These are phyloP conservation scores for Hemileccinum impolitum DNA, from an alignment of 768 basidiomycete genomes.

Conservation along the genomic window DNA sequence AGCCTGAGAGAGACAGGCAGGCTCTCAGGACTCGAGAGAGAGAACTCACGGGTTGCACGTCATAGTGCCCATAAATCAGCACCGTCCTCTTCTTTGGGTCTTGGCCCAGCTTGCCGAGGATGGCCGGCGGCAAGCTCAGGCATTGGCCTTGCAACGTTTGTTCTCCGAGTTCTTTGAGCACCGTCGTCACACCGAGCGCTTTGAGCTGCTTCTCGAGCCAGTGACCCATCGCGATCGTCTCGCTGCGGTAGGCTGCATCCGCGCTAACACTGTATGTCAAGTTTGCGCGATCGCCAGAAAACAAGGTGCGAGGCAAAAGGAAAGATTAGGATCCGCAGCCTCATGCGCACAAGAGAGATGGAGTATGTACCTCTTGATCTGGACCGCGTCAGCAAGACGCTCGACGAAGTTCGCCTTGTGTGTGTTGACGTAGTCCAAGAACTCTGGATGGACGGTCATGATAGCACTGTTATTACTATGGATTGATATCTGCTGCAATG, in stretches of 20 bases:
- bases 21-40: neutral
- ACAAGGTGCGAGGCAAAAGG: neutral
- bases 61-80: constrained; percentile 91
- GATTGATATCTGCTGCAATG: too few relatives aligned
- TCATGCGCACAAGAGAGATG: neutral
- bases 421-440: constrained; percentile 55
- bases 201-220: constrained; percentile 77
- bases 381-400: constrained; percentile 76
- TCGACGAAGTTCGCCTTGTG: constrained; percentile 74
- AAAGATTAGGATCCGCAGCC: too few relatives aligned
- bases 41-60: constrained; percentile 79
- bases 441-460: constrained; percentile 33
- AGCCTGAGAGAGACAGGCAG: too few relatives aligned
- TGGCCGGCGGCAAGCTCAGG: constrained; percentile 74
- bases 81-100: constrained; percentile 93
- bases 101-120: constrained; percentile 77
- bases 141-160: constrained; percentile 71
- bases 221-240: constrained; percentile 82
- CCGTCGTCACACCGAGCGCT: constrained; percentile 74
- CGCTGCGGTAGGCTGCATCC: constrained; percentile 64
- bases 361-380: constrained; percentile 64
- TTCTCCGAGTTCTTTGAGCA: constrained; percentile 70
- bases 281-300: neutral
- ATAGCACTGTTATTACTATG: neutral
- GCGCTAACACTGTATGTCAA: constrained; percentile 53